A percentile compares a stretch with the other conserved stretches of the same genome.
These are phyloP conservation scores for Chlorokybus atmophyticus DNA, from an alignment of 139 green algal species.

Conservation along the genomic window DNA sequence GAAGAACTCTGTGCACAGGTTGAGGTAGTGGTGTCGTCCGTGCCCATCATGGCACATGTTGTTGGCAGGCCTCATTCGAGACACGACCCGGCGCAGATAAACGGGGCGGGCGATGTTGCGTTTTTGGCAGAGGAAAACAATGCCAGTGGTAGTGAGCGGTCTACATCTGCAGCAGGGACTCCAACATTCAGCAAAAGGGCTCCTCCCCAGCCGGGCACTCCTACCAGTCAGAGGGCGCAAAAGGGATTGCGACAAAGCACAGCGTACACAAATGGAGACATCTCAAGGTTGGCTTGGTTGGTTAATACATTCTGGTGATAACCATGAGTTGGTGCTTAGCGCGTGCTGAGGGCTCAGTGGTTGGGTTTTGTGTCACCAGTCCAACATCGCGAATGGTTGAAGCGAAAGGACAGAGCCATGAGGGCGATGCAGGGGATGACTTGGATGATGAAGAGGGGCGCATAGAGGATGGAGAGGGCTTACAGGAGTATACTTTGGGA, in stretches of 20 bases:
- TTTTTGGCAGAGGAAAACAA: no score
- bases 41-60: no score
- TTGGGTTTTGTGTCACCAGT: not conserved
- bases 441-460: not conserved
- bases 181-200: no score
- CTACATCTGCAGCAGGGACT: no score
- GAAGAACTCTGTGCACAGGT: no score
- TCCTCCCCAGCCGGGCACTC: no score
- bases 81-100: no score
- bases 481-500: not conserved
- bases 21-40: no score
- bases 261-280: not conserved
- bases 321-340: not conserved
- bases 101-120: no score
- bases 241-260: not conserved
- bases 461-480: not conserved
- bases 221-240: not conserved
- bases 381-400: not conserved
- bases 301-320: not conserved
- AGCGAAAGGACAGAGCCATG: slow-evolving; percentile 6
- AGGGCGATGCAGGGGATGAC: slow-evolving; percentile 3
- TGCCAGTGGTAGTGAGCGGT: no score
- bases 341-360: not conserved
- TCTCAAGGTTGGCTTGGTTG: not conserved
- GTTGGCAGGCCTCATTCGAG: no score